These are phyloP conservation scores for Aplosporella prunicola DNA, from an alignment of 2,329 filamentous ascomycete genomes.

Conservation along the genomic window DNA sequence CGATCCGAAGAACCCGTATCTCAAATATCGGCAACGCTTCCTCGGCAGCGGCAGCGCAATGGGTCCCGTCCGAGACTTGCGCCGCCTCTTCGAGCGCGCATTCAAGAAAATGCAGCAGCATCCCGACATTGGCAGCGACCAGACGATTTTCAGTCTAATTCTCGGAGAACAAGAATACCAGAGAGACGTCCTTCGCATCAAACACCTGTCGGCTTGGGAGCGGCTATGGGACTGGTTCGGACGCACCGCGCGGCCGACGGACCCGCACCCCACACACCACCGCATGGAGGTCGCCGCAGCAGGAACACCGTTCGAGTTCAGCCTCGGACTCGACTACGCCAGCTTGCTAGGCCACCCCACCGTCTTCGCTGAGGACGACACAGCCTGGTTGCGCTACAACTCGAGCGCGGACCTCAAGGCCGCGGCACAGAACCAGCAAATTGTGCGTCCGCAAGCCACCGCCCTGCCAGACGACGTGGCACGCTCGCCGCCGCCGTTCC, in stretches of 20 bases:
- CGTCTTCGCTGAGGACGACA: neutral
- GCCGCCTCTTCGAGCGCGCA: slow-evolving; percentile 36
- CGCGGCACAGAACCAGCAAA: neutral
- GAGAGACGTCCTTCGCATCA: slow-evolving; percentile 25
- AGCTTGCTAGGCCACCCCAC: slow-evolving; percentile 32
- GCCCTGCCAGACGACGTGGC: slow-evolving; percentile 26
- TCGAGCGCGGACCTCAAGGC: neutral
- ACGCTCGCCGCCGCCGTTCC: neutral
- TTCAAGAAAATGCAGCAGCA: slow-evolving; percentile 27
- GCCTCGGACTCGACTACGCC: slow-evolving; percentile 44
- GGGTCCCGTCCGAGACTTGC: slow-evolving; percentile 41
- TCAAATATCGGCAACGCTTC: slow-evolving; percentile 3
- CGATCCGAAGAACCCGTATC: slow-evolving; percentile 28
- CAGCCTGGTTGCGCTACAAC: neutral
- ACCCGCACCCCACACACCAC: slow-evolving; percentile 14
- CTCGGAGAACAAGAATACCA: slow-evolving; percentile 45
- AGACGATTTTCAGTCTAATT: slow-evolving; percentile 41
- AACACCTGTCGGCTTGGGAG: no score
- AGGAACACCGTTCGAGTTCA: slow-evolving; percentile 36
- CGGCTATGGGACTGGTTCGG: neutral
- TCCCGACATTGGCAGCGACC: slow-evolving; percentile 24
- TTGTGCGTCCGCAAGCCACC: slow-evolving; percentile 11
- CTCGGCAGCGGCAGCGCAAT: slow-evolving; percentile 41
- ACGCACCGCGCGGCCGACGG: slow-evolving; percentile 24
- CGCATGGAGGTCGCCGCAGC: slow-evolving; percentile 21